Percentiles rank a stretch among this genome's conserved stretches.
Evolutionary conservation across 176 grass and related monocot genomes (phyloP).

Genomic region (Dendrocalamus sinicus): DNA sequence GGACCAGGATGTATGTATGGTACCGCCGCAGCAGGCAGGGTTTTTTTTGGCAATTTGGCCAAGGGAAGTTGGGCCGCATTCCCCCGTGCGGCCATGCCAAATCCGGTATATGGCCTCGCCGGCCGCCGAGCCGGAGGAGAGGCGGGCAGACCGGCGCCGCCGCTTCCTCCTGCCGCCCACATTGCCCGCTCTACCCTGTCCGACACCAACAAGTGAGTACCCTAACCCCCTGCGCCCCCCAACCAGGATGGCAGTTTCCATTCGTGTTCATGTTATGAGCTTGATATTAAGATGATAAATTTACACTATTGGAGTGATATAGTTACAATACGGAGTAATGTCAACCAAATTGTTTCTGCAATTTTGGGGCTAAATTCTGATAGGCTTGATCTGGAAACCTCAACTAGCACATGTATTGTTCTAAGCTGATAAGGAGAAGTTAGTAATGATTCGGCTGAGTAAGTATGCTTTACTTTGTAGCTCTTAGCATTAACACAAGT

Average conservation of each 20-base stretch:
- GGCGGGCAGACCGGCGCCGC: neutral
- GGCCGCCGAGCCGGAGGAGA: neutral
- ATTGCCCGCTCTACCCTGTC: constrained; percentile 33
- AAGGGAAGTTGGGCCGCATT: neutral
- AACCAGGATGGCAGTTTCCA: neutral
- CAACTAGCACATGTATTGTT: neutral
- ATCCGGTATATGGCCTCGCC: constrained; percentile 11
- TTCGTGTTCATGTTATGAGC: neutral
- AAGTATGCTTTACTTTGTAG: neutral
- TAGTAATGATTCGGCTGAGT: neutral
- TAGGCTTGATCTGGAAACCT: neutral
- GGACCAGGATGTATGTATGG: neutral
- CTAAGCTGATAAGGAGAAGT: neutral
- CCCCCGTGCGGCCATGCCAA: neutral
- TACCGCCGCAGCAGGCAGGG: neutral
- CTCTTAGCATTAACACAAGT: neutral
- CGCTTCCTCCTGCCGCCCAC: neutral
- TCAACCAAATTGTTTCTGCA: neutral
- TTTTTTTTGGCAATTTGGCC: neutral
- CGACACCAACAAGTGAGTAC: constrained; percentile 35
- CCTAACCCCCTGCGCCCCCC: neutral
- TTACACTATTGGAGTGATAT: neutral
- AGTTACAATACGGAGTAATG: neutral
- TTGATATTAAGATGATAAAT: neutral
- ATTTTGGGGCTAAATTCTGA: neutral